Percentiles rank a stretch among this genome's conserved stretches.
Conservation (phyloP, 2,329 filamentous ascomycete species). For the Hypoxylon sp. region DNA sequence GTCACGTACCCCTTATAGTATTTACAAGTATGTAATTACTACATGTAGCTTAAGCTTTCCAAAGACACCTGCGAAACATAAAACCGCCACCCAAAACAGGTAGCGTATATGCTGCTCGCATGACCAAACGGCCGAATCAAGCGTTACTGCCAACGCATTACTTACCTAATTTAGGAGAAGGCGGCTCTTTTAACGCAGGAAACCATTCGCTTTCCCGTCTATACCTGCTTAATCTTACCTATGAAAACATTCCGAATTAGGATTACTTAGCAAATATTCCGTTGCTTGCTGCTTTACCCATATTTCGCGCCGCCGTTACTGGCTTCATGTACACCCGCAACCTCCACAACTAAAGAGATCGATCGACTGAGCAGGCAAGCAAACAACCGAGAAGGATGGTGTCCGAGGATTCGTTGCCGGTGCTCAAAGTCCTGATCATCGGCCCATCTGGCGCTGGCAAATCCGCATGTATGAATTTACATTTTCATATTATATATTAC, state of each 20-base stretch:
- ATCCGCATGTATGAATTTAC: slow-evolving; percentile 64
- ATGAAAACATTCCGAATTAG: not conserved
- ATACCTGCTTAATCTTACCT: not conserved
- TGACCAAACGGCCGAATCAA: slow-evolving; percentile 32
- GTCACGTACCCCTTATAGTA: slow-evolving; percentile 11
- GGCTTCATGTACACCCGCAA: not conserved
- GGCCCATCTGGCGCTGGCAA: slow-evolving; percentile 71
- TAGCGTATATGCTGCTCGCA: slow-evolving; percentile 21
- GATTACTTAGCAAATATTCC: not conserved
- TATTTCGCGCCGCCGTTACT: slow-evolving; percentile 5
- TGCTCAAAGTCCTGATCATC: slow-evolving; percentile 69
- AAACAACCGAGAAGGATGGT: slow-evolving; percentile 54
- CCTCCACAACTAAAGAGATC: slow-evolving; percentile 2
- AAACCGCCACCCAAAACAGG: slow-evolving; percentile 26
- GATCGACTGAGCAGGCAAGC: slow-evolving; percentile 34
- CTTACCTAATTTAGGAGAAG: slow-evolving; percentile 21
- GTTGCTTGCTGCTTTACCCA: not conserved
- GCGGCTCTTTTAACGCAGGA: slow-evolving; percentile 3
- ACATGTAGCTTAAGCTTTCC: slow-evolving; percentile 25
- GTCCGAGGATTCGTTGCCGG: slow-evolving; percentile 64
- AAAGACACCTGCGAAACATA: slow-evolving; percentile 15
- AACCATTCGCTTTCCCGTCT: not conserved
- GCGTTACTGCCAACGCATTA: slow-evolving; percentile 19
- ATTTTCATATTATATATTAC: slow-evolving; percentile 14
- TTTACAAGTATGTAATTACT: slow-evolving; percentile 3